Evolutionary conservation across 2,329 filamentous ascomycete genomes (phyloP).

Genomic region (Volutella citrinella): DNA sequence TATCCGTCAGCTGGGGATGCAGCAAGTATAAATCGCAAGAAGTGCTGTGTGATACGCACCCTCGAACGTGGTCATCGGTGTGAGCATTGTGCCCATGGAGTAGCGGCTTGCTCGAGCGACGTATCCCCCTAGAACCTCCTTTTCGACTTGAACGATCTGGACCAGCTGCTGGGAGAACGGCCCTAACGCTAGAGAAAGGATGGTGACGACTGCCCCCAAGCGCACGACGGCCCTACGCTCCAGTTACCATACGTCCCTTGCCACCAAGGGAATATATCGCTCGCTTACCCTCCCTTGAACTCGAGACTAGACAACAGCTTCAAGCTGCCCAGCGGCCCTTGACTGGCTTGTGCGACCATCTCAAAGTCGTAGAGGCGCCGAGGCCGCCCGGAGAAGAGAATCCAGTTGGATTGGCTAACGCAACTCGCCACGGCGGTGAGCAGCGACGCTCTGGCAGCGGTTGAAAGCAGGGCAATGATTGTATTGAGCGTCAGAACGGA

Average conservation of each 20-base stretch:
- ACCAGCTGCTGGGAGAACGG: slow-evolving; percentile 16
- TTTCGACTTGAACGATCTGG: slow-evolving; percentile 2
- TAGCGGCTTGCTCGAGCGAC: slow-evolving; percentile 10
- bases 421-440: slow-evolving; percentile 9
- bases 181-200: slow-evolving; percentile 13
- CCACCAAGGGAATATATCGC: background rate
- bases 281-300: slow-evolving; percentile 7
- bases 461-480: slow-evolving; percentile 13
- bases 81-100: slow-evolving; percentile 2
- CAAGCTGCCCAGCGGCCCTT: slow-evolving; percentile 11
- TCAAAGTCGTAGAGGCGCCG: slow-evolving; percentile 15
- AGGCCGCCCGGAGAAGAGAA: slow-evolving; percentile 8
- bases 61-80: too few relatives aligned
- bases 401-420: slow-evolving; percentile 15
- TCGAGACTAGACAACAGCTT: slow-evolving; percentile 5
- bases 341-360: slow-evolving; percentile 11
- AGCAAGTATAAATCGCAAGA: too few relatives aligned
- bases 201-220: slow-evolving; percentile 11
- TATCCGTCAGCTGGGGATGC: background rate
- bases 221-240: slow-evolving; percentile 8
- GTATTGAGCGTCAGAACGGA: slow-evolving; percentile 12
- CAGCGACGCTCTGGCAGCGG: slow-evolving; percentile 7
- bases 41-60: too few relatives aligned
- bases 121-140: background rate
- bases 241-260: too few relatives aligned